Conservation (phyloP, 1,284 basidiomycete species). For the Coniferiporia weirii region DNA sequence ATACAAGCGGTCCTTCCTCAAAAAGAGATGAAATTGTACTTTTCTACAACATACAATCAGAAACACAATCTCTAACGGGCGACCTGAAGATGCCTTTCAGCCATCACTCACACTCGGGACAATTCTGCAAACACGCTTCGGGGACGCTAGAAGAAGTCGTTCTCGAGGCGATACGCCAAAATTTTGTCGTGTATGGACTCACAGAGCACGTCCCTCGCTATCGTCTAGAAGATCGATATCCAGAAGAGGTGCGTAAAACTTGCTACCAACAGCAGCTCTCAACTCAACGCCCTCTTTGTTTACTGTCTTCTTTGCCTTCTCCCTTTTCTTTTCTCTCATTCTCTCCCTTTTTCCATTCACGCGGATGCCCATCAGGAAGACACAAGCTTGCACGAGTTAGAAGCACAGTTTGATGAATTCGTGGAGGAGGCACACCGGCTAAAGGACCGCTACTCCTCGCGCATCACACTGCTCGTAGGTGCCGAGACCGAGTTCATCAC, state of each 20-base stretch:
- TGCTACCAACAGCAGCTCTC: no score
- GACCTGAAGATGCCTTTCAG: slow-evolving; percentile 67
- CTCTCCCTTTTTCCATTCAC: background rate
- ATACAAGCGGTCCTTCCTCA: background rate
- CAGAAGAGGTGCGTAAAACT: slow-evolving; percentile 74
- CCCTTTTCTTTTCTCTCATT: slow-evolving; percentile 1
- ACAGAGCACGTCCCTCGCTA: slow-evolving; percentile 96
- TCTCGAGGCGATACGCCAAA: slow-evolving; percentile 67
- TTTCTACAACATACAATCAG: background rate
- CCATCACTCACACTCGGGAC: slow-evolving; percentile 94
- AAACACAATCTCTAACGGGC: background rate
- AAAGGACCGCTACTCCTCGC: slow-evolving; percentile 49
- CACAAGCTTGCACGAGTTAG: slow-evolving; percentile 43
- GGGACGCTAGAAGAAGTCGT: slow-evolving; percentile 79
- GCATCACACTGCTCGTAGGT: slow-evolving; percentile 80
- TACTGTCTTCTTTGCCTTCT: slow-evolving; percentile 20
- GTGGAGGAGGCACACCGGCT: slow-evolving; percentile 74
- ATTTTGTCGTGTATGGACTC: slow-evolving; percentile 82
- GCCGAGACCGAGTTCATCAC: slow-evolving; percentile 93
- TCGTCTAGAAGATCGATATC: slow-evolving; percentile 78
- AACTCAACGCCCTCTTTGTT: no score
- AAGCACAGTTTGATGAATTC: slow-evolving; percentile 62
- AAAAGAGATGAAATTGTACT: background rate
- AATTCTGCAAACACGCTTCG: slow-evolving; percentile 90
- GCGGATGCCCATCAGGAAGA: slow-evolving; percentile 35